Evolutionary conservation across 768 basidiomycete genomes (phyloP).

Genomic region (Tubosaeta sp.): DNA sequence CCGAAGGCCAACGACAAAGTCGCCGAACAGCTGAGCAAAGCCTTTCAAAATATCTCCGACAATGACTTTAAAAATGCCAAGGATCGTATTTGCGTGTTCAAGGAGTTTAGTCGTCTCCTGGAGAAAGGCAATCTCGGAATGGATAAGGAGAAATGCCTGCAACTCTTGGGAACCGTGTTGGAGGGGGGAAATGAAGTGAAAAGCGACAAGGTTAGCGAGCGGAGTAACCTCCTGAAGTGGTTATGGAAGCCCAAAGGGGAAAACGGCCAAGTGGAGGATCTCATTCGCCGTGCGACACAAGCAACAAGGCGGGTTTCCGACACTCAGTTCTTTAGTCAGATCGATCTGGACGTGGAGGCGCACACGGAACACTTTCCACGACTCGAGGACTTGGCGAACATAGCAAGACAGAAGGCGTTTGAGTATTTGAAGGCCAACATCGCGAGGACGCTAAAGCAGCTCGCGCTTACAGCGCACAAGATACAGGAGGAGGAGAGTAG

Average conservation of each 20-base stretch:
- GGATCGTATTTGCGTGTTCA: conserved; percentile 9
- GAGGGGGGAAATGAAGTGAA: conserved; percentile 2
- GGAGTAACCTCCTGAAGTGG: too few relatives aligned
- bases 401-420: too few relatives aligned
- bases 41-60: conserved; percentile 3
- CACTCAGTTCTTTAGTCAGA: conserved; percentile 8
- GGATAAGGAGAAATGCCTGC: background rate
- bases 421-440: background rate
- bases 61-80: conserved; percentile 12
- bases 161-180: conserved; percentile 4
- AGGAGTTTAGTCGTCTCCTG: background rate
- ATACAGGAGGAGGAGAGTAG: conserved; percentile 1
- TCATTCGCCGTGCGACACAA: background rate
- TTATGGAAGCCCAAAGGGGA: too few relatives aligned
- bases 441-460: background rate
- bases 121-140: background rate
- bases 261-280: background rate
- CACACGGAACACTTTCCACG: too few relatives aligned
- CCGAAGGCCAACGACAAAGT: conserved; percentile 12
- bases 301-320: conserved; percentile 4
- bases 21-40: background rate
- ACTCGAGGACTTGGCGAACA: too few relatives aligned
- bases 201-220: background rate
- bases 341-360: background rate
- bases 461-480: conserved; percentile 4